Conservation (phyloP, 2,329 filamentous ascomycete species). For the Didymella pinodella region DNA sequence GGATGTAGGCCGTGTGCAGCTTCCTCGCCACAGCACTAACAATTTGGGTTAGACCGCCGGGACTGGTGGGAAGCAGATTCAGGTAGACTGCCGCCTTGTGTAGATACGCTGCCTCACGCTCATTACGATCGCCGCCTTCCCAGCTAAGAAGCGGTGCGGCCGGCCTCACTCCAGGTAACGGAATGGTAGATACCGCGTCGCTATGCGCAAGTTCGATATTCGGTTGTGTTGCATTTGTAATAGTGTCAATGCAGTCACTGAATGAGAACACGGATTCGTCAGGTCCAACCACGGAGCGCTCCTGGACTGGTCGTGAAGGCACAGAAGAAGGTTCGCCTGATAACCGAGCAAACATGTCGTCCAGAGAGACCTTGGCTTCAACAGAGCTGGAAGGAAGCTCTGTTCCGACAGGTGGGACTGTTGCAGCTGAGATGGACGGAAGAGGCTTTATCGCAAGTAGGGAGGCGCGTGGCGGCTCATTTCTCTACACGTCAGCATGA, state of each 20-base stretch:
- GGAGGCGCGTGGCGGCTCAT: background rate
- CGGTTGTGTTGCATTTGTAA: background rate
- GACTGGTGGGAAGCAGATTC: conserved; percentile 19
- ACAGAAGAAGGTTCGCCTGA: conserved; percentile 5
- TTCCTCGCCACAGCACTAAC: conserved; percentile 31
- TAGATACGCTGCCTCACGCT: conserved; percentile 28
- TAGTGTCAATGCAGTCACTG: background rate
- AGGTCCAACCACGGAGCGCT: conserved; percentile 1
- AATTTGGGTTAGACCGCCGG: conserved; percentile 8
- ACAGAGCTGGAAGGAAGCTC: conserved; percentile 1
- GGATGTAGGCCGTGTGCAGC: conserved; percentile 25
- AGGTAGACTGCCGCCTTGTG: conserved; percentile 31
- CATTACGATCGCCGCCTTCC: background rate
- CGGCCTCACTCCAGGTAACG: too few species aligned
- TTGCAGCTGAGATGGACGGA: background rate
- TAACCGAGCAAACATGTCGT: conserved; percentile 33
- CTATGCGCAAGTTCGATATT: too few species aligned
- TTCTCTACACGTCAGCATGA: conserved; percentile 19
- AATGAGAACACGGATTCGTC: conserved; percentile 19
- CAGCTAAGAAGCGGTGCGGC: too few species aligned
- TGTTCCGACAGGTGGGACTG: conserved; percentile 7
- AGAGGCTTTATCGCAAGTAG: background rate
- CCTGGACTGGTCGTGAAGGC: background rate
- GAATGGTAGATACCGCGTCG: too few species aligned
- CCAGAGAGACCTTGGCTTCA: conserved; percentile 20